A percentile compares a stretch with the other conserved stretches of the same genome.
These are phyloP conservation scores for Nothomitra cinnamomea DNA, from an alignment of 2,329 filamentous ascomycete species.

Conservation along the genomic window DNA sequence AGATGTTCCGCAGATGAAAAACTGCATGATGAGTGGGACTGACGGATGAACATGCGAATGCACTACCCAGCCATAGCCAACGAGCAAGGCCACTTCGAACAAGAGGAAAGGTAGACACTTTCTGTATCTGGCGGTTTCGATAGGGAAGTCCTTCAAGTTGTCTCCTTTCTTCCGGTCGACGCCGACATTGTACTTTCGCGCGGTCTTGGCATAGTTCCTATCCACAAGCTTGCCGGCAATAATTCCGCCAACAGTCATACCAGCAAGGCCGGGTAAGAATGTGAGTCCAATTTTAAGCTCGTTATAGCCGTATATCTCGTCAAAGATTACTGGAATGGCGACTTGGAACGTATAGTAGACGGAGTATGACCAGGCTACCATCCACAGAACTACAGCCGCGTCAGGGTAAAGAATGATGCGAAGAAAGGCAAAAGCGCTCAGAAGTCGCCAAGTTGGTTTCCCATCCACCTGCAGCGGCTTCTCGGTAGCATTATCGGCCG, in stretches of 20 bases:
- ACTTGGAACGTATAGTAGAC: constrained; percentile 30
- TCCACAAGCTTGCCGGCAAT: constrained; percentile 25
- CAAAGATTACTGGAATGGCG: constrained; percentile 28
- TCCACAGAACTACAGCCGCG: constrained; percentile 21
- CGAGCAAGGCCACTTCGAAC: constrained; percentile 8
- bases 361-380: constrained; percentile 27
- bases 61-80: constrained; percentile 17
- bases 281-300: constrained; percentile 28
- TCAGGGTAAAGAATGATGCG: constrained; percentile 22
- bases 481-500: not conserved
- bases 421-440: constrained; percentile 23
- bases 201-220: constrained; percentile 25
- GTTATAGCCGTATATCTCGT: constrained; percentile 27
- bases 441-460: constrained; percentile 15
- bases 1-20: constrained; percentile 6
- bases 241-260: constrained; percentile 22
- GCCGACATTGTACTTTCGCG: constrained; percentile 17
- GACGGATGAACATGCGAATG: constrained; percentile 8
- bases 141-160: constrained; percentile 14
- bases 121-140: constrained; percentile 12
- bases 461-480: not conserved
- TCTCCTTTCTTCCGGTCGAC: constrained; percentile 19
- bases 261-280: constrained; percentile 25
- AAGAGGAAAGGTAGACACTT: constrained; percentile 8
- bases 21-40: constrained; percentile 13